Conservation (phyloP, 2,329 filamentous ascomycete species). For the Fusarium liriodendri region DNA sequence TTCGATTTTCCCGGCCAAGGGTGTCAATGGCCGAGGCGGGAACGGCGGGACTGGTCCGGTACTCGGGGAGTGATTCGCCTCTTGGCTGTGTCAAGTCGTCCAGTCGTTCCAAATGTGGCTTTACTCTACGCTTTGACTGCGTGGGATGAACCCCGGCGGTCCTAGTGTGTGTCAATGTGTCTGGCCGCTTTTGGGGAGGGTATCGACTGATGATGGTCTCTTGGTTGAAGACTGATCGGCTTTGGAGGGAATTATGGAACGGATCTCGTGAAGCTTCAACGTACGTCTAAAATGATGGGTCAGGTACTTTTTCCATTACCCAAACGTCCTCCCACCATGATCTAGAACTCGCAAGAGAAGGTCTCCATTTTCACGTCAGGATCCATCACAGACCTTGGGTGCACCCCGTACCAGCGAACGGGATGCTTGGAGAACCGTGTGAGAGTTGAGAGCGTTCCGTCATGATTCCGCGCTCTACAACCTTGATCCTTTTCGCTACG, state of each 20-base stretch:
- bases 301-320: not conserved
- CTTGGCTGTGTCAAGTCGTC: not conserved
- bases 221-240: not conserved
- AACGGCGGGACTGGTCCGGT: not conserved
- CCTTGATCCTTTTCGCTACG: not conserved
- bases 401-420: not conserved
- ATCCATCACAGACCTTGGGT: not conserved
- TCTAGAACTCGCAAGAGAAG: not conserved
- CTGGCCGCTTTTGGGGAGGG: not conserved
- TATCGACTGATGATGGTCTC: not conserved
- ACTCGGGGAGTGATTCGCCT: constrained; percentile 1
- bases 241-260: not conserved
- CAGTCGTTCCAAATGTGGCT: not conserved
- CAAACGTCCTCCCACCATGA: not conserved
- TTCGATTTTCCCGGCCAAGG: not conserved
- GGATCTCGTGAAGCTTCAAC: not conserved
- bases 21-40: not conserved
- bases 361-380: not conserved
- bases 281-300: not conserved
- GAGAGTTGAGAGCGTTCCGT: not conserved
- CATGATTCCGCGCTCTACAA: not conserved
- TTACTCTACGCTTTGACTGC: constrained; percentile 2
- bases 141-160: constrained; percentile 1
- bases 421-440: not conserved
- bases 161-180: constrained; percentile 5